Percentiles rank a stretch among this genome's conserved stretches.
These are phyloP conservation scores for Cyberlindnera bimundalis DNA, from an alignment of 805 yeast genomes.

Conservation along the genomic window DNA sequence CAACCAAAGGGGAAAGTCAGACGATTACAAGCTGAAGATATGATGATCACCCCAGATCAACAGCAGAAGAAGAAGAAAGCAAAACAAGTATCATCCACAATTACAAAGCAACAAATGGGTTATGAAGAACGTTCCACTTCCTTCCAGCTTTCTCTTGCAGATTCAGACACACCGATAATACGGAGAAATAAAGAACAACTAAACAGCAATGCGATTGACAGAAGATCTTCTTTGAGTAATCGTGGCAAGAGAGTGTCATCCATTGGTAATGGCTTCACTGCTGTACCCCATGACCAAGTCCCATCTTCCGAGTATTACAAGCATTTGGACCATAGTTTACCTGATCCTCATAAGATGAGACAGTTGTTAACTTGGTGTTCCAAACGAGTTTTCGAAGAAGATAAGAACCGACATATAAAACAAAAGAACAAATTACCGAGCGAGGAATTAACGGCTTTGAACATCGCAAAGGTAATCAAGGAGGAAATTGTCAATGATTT, in stretches of 20 bases:
- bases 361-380: constrained; percentile 69
- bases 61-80: constrained; percentile 12
- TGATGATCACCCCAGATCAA: constrained; percentile 24
- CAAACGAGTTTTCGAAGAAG: constrained; percentile 38
- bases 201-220: constrained; percentile 20
- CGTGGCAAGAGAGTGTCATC: constrained; percentile 74
- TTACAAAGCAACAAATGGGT: constrained; percentile 3
- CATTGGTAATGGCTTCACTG: constrained; percentile 67
- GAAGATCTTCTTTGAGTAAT: constrained; percentile 50
- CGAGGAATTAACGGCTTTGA: constrained; percentile 41
- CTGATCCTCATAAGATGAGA: constrained; percentile 72
- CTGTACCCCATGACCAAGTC: constrained; percentile 63
- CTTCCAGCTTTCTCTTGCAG: constrained; percentile 30
- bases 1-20: constrained; percentile 11
- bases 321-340: constrained; percentile 55
- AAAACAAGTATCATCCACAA: constrained; percentile 1
- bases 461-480: constrained; percentile 60
- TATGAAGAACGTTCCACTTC: constrained; percentile 27
- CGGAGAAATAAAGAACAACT: constrained; percentile 34
- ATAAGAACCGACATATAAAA: constrained; percentile 26
- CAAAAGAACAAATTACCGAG: constrained; percentile 27
- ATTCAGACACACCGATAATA: constrained; percentile 37
- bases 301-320: constrained; percentile 53
- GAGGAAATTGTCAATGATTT: constrained; percentile 60
- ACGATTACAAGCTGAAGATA: constrained; percentile 18